phyloP scores from a whole-genome alignment of 495 filamentous ascomycete genomes.

The Penicillium fimorum region DNA sequence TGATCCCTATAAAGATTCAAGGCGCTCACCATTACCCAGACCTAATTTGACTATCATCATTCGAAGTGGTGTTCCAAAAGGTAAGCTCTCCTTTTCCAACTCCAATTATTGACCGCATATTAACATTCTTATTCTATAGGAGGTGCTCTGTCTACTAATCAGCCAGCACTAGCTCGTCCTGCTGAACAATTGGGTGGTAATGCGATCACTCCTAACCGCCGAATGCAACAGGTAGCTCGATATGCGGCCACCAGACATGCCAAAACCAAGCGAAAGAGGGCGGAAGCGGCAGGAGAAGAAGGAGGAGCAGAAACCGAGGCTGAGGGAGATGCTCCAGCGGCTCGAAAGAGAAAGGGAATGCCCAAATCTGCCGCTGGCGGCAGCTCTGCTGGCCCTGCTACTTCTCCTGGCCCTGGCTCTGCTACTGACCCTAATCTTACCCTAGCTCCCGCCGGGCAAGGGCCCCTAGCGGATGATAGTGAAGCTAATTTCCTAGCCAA shows the following conservation, averaged over 20 bases:
- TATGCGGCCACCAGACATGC: neutral
- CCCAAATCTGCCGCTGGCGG: neutral
- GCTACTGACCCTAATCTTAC: too few relatives aligned
- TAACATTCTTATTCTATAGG: neutral
- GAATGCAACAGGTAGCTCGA: neutral
- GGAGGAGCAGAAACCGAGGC: neutral
- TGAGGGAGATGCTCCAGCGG: neutral
- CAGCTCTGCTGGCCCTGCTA: neutral
- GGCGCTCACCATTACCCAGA: neutral
- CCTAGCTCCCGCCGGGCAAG: neutral
- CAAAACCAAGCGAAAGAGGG: neutral
- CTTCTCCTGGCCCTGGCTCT: too few relatives aligned
- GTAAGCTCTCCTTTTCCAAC: neutral
- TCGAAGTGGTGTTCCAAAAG: neutral
- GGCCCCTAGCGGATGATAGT: neutral
- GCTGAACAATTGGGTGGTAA: neutral
- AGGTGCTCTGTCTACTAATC: neutral
- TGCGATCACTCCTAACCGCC: neutral
- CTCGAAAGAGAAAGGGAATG: neutral
- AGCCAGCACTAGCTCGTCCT: neutral
- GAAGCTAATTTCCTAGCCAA: neutral
- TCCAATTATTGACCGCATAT: neutral
- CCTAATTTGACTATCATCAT: constrained; percentile 16
- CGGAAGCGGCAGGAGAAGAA: neutral
- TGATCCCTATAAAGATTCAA: neutral